These are phyloP conservation scores for Taxillus chinensis DNA, from an alignment of 164 flowering plant species.

Conservation along the genomic window DNA sequence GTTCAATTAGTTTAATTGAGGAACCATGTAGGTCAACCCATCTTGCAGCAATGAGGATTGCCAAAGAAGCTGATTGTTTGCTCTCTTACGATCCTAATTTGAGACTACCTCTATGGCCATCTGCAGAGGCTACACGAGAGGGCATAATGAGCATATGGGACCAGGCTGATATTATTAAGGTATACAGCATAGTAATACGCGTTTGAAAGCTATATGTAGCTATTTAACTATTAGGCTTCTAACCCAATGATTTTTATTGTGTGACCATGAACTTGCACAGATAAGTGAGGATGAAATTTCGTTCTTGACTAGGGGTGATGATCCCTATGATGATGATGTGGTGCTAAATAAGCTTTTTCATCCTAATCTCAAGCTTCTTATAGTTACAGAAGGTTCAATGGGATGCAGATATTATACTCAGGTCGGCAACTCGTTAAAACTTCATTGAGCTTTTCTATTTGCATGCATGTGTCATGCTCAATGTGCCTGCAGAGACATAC, in stretches of 20 bases:
- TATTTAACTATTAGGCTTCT: too few relatives aligned
- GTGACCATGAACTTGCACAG: slow-evolving; percentile 15
- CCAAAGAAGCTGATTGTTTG: slow-evolving; percentile 48
- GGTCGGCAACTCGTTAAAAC: slow-evolving; percentile 11
- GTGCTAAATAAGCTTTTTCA: slow-evolving; percentile 19
- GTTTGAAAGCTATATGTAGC: too few relatives aligned
- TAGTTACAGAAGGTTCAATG: slow-evolving; percentile 27
- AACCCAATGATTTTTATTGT: too few relatives aligned
- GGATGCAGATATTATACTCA: slow-evolving; percentile 43
- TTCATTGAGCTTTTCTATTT: background rate
- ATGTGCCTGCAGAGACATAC: too few relatives aligned
- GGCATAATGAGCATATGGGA: slow-evolving; percentile 74
- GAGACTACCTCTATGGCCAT: slow-evolving; percentile 72
- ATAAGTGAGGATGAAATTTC: slow-evolving; percentile 38
- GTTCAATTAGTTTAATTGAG: slow-evolving; percentile 70
- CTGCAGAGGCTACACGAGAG: slow-evolving; percentile 54
- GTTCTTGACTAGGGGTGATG: slow-evolving; percentile 27
- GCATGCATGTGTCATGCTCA: background rate
- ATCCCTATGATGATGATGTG: slow-evolving; percentile 24
- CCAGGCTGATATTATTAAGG: slow-evolving; percentile 71
- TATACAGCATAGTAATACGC: background rate
- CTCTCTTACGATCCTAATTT: slow-evolving; percentile 77
- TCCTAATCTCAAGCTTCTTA: slow-evolving; percentile 22
- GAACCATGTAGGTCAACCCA: slow-evolving; percentile 71
- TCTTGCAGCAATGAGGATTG: slow-evolving; percentile 57